These are phyloP conservation scores for Arthroderma uncinatum DNA, from an alignment of 2,329 filamentous ascomycete species.

Conservation along the genomic window DNA sequence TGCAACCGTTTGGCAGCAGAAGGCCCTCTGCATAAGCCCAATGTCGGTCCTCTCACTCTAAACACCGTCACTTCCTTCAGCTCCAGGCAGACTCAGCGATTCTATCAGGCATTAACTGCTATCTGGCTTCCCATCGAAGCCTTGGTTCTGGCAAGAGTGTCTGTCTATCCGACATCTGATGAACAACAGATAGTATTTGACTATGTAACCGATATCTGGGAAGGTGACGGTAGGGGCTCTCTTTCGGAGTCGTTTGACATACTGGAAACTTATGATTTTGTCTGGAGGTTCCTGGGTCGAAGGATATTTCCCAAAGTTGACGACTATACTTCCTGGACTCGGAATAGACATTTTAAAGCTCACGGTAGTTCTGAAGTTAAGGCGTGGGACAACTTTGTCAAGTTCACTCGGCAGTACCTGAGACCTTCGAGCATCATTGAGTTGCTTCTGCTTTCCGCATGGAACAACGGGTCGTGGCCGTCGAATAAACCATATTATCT, in stretches of 20 bases:
- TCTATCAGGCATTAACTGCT: conserved; percentile 1
- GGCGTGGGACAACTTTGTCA: too few species aligned
- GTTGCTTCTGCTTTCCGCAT: conserved; percentile 5
- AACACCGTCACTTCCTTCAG: neutral
- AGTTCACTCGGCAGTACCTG: neutral
- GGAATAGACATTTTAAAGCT: too few species aligned
- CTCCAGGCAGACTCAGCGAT: conserved; percentile 7
- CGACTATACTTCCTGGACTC: too few species aligned
- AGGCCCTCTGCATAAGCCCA: too few species aligned
- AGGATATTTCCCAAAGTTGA: neutral
- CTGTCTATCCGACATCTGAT: too few species aligned
- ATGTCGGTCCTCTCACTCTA: too few species aligned
- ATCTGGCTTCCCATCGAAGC: conserved; percentile 7
- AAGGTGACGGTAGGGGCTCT: neutral
- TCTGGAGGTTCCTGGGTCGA: conserved; percentile 6
- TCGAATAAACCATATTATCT: conserved; percentile 7
- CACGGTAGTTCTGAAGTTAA: neutral
- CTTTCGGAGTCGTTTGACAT: conserved; percentile 6
- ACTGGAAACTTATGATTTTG: conserved; percentile 7
- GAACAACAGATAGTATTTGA: too few species aligned
- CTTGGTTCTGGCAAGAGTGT: too few species aligned
- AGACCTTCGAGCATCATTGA: conserved; percentile 6
- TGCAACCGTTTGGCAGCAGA: too few species aligned
- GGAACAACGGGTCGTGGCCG: neutral
- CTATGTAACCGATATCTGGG: too few species aligned